phyloP scores from a whole-genome alignment of 805 yeast genomes.

The Ogataea nonfermentans region DNA sequence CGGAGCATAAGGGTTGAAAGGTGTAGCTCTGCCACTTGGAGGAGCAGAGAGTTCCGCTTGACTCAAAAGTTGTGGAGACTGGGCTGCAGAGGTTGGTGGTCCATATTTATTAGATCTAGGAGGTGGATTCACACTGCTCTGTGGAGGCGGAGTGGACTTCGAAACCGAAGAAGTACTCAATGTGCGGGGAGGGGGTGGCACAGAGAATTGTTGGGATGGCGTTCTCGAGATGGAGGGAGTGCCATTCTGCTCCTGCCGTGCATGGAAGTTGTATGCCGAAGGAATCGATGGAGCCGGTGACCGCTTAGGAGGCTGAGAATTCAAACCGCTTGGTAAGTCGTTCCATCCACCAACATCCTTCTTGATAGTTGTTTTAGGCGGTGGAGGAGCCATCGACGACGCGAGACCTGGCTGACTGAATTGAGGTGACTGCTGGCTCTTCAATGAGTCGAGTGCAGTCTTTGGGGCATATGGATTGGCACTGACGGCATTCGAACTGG shows the following conservation, averaged over 20 bases:
- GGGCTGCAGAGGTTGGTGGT: constrained; percentile 17
- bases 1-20: constrained; percentile 38
- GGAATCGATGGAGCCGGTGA: constrained; percentile 27
- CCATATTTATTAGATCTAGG: constrained; percentile 23
- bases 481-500: constrained; percentile 3
- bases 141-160: constrained; percentile 11
- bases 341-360: constrained; percentile 69
- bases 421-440: constrained; percentile 23
- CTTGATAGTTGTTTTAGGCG: constrained; percentile 32
- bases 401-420: constrained; percentile 12
- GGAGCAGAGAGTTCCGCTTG: constrained; percentile 15
- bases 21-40: constrained; percentile 12
- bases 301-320: constrained; percentile 27
- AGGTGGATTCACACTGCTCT: constrained; percentile 11
- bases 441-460: constrained; percentile 35
- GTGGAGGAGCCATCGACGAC: constrained; percentile 24
- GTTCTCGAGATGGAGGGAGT: constrained; percentile 24
- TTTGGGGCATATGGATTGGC: constrained; percentile 36
- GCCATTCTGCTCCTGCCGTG: constrained; percentile 18
- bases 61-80: constrained; percentile 27
- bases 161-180: constrained; percentile 22
- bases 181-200: constrained; percentile 33
- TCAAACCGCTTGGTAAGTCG: constrained; percentile 54
- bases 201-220: constrained; percentile 31
- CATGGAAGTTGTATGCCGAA: constrained; percentile 26